Conservation (phyloP, 2,329 filamentous ascomycete species). For the Nakataea oryzae region DNA sequence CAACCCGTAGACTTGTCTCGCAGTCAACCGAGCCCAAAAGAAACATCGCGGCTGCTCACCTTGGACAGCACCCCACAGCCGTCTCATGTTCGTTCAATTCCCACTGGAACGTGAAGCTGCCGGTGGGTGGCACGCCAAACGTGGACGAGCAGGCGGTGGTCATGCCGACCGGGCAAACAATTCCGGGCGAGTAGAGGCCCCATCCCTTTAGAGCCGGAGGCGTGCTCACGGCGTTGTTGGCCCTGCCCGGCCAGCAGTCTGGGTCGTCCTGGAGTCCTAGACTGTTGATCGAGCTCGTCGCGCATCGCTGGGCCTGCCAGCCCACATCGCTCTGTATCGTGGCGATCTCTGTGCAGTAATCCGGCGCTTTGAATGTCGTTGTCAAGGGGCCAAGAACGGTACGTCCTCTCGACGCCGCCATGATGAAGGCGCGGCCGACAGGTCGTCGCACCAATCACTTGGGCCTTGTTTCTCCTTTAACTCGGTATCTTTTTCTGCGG, state of each 20-base stretch:
- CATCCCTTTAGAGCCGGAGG: slow-evolving; percentile 15
- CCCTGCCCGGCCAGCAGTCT: slow-evolving; percentile 18
- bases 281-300: not conserved
- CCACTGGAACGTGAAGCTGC: slow-evolving; percentile 8
- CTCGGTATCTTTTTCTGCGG: not conserved
- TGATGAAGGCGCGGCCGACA: not conserved
- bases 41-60: slow-evolving; percentile 7
- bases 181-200: slow-evolving; percentile 24
- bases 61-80: slow-evolving; percentile 17
- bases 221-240: slow-evolving; percentile 6
- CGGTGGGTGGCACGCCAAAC: slow-evolving; percentile 6
- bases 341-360: not conserved
- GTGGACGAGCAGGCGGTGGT: slow-evolving; percentile 19
- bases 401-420: not conserved
- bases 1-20: no score
- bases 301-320: not conserved
- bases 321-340: not conserved
- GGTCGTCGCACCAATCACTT: no score
- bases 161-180: slow-evolving; percentile 20
- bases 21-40: not conserved
- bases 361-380: not conserved
- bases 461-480: no score
- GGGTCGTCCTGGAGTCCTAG: slow-evolving; percentile 12
- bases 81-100: slow-evolving; percentile 13
- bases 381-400: not conserved